phyloP scores from a whole-genome alignment of 768 basidiomycete genomes.

The Hydnum rufescens region DNA sequence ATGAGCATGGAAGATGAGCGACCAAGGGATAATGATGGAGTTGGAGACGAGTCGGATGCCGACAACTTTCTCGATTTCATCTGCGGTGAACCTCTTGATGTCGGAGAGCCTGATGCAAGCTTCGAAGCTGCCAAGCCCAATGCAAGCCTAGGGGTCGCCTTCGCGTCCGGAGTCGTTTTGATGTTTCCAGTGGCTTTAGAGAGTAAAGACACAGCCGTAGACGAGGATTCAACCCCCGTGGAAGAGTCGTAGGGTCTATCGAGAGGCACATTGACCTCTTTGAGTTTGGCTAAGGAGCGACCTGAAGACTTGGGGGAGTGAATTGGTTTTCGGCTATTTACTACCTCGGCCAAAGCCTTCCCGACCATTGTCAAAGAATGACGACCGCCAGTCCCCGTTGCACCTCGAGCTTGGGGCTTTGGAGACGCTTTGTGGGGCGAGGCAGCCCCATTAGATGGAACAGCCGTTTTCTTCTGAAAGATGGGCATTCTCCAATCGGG shows the following conservation, averaged over 20 bases:
- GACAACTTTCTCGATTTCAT: too few species aligned
- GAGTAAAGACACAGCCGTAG: too few species aligned
- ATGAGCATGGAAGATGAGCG: too few species aligned
- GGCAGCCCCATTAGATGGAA: not conserved
- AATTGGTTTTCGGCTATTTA: not conserved
- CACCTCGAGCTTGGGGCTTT: not conserved
- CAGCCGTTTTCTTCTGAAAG: not conserved
- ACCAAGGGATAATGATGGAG: too few species aligned
- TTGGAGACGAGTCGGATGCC: too few species aligned
- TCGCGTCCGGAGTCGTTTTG: too few species aligned
- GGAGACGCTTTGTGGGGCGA: not conserved
- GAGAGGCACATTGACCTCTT: not conserved
- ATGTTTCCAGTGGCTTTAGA: too few species aligned
- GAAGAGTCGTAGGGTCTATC: not conserved
- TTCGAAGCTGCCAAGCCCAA: too few species aligned
- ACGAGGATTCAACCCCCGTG: not conserved
- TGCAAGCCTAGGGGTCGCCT: too few species aligned
- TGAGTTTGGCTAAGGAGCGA: not conserved
- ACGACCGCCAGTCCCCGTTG: not conserved
- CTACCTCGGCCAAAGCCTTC: not conserved
- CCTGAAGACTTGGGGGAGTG: not conserved
- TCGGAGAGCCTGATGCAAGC: too few species aligned
- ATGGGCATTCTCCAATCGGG: not conserved
- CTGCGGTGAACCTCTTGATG: too few species aligned
- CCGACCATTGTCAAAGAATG: not conserved